phyloP scores from a whole-genome alignment of 2,329 filamentous ascomycete genomes.

The Sordariomycetes sp. region DNA sequence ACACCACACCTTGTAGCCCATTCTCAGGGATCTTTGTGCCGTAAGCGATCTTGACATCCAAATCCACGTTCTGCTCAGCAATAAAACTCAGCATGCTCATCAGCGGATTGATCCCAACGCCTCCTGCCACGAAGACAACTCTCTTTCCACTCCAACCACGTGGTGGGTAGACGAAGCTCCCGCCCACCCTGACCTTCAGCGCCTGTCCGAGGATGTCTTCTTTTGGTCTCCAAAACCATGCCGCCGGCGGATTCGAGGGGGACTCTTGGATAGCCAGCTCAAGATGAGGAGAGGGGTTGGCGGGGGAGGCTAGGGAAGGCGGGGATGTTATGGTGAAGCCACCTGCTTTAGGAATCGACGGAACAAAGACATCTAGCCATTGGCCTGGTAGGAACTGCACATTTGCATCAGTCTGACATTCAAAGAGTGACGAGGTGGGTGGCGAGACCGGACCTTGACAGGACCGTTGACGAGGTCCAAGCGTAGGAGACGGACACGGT shows the following conservation, averaged over 20 bases:
- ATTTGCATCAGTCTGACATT: background rate
- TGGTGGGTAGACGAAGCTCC: conserved; percentile 74
- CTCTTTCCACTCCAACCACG: conserved; percentile 35
- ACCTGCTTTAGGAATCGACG: conserved; percentile 59
- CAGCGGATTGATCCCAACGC: conserved; percentile 75
- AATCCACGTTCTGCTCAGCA: conserved; percentile 8
- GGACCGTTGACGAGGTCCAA: conserved; percentile 41
- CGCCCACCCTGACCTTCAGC: conserved; percentile 65
- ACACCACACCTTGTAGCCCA: conserved; percentile 31
- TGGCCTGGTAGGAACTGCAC: conserved; percentile 69
- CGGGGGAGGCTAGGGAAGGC: conserved; percentile 44
- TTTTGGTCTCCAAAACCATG: conserved; percentile 61
- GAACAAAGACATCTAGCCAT: conserved; percentile 79
- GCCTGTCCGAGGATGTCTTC: conserved; percentile 46
- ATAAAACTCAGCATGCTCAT: conserved; percentile 64
- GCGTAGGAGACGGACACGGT: conserved; percentile 57
- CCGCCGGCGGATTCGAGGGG: conserved; percentile 60
- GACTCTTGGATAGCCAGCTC: conserved; percentile 74
- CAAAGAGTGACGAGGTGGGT: background rate
- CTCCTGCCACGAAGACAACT: conserved; percentile 69
- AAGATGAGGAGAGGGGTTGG: conserved; percentile 37
- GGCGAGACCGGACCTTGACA: conserved; percentile 41
- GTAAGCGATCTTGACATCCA: conserved; percentile 55
- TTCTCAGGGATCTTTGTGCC: conserved; percentile 31
- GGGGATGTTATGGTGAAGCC: conserved; percentile 84